Evolutionary conservation across 2,329 filamentous ascomycete species (phyloP).

Genomic region (Colletotrichum endophyticum): DNA sequence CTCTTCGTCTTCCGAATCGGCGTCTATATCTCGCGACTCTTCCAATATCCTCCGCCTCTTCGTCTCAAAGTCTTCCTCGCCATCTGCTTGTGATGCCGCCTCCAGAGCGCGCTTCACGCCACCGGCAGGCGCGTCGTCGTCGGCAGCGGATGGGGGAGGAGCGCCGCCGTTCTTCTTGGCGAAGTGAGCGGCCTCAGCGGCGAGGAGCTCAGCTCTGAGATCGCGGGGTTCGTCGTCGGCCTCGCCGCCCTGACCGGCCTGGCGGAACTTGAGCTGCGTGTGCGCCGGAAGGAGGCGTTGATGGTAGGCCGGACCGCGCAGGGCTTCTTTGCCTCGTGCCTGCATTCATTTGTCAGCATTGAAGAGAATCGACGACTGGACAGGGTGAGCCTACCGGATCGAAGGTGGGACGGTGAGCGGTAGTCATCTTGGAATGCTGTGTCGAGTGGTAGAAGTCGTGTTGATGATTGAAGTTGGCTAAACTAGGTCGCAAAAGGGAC

Average conservation of each 20-base stretch:
- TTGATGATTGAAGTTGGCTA: neutral
- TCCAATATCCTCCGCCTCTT: conserved; percentile 88
- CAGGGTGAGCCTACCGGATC: conserved; percentile 72
- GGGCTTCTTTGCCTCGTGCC: conserved; percentile 94
- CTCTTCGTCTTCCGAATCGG: conserved; percentile 71
- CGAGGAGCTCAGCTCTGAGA: conserved; percentile 86
- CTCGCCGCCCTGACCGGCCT: conserved; percentile 85
- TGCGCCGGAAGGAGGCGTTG: conserved; percentile 94
- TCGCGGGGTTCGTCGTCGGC: conserved; percentile 75
- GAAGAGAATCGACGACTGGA: neutral
- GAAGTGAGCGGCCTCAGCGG: conserved; percentile 86
- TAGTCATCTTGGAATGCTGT: conserved; percentile 57
- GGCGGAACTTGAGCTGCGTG: conserved; percentile 88
- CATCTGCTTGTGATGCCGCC: conserved; percentile 41
- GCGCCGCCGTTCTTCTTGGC: conserved; percentile 78
- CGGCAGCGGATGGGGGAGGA: conserved; percentile 45
- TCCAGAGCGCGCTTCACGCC: conserved; percentile 71
- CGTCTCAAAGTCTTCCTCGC: conserved; percentile 74
- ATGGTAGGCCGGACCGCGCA: conserved; percentile 92
- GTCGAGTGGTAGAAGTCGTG: neutral
- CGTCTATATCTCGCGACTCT: conserved; percentile 87
- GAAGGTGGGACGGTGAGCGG: conserved; percentile 87
- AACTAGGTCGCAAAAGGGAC: neutral
- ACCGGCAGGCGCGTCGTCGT: conserved; percentile 42
- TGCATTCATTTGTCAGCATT: conserved; percentile 34